Evolutionary conservation across 768 basidiomycete species (phyloP).

Genomic region (Serendipita sp.): DNA sequence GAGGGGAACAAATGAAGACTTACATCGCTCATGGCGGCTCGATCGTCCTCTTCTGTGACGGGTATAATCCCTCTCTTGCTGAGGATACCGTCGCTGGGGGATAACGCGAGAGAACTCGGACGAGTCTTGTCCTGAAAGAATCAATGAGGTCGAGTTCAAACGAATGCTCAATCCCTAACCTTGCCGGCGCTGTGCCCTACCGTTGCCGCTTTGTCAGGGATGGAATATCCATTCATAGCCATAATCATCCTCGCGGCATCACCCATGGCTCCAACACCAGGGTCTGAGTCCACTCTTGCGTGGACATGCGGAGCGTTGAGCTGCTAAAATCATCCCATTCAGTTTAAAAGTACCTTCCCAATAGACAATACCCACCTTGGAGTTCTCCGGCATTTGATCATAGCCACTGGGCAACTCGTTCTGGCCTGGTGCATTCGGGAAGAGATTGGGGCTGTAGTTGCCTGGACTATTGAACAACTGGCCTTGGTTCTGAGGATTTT

Average conservation of each 20-base stretch:
- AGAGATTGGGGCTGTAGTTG: not conserved
- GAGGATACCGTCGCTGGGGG: slow-evolving; percentile 46
- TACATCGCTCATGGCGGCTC: slow-evolving; percentile 53
- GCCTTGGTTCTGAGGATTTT: not conserved
- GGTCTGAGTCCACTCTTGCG: not conserved
- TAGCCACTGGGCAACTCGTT: not conserved
- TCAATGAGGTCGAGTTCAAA: not conserved
- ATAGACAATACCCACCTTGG: not conserved
- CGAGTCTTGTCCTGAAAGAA: not conserved
- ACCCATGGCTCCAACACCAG: not conserved
- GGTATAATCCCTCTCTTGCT: slow-evolving; percentile 24
- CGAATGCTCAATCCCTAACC: not conserved
- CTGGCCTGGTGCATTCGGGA: not conserved
- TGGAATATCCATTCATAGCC: not conserved
- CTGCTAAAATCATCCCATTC: not conserved
- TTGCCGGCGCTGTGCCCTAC: not conserved
- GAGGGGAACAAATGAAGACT: slow-evolving; percentile 13
- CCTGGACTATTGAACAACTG: not conserved
- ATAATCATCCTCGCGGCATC: not conserved
- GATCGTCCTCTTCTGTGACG: slow-evolving; percentile 32
- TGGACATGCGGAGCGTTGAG: not conserved
- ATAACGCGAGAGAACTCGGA: slow-evolving; percentile 24
- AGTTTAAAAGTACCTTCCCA: not conserved
- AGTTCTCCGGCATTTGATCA: not conserved
- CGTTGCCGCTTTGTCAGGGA: not conserved